Percentiles rank a stretch among this genome's conserved stretches.
These are phyloP conservation scores for Zanthoxylum bungeanum DNA, from an alignment of 345 rosid genomes.

Conservation along the genomic window DNA sequence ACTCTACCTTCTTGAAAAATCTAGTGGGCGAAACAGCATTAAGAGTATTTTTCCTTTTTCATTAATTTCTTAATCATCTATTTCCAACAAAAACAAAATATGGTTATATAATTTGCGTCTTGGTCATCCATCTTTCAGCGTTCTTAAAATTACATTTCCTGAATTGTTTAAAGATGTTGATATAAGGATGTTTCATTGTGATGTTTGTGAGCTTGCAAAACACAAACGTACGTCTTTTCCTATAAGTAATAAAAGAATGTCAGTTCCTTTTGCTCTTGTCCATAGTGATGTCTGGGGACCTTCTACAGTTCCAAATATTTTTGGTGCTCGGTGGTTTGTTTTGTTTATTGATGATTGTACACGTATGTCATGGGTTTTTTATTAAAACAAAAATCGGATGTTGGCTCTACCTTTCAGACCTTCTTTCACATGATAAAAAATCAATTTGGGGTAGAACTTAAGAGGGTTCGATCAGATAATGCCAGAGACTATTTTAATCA, in stretches of 20 bases:
- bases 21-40: neutral
- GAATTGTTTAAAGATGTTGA: too few species aligned
- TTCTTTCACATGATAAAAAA: neutral
- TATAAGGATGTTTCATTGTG: too few species aligned
- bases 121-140: too few species aligned
- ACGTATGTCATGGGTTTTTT: neutral
- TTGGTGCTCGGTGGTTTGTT: neutral
- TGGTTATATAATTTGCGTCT: too few species aligned
- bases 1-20: slow-evolving; percentile 4
- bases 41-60: neutral
- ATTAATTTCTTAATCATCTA: too few species aligned
- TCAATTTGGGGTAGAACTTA: neutral
- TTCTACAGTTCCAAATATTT: too few species aligned
- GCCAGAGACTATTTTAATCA: neutral
- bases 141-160: too few species aligned
- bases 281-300: neutral
- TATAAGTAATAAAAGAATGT: too few species aligned
- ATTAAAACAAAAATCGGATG: neutral
- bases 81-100: too few species aligned
- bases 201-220: too few species aligned
- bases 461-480: neutral
- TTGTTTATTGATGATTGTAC: neutral
- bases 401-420: neutral
- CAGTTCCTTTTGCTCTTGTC: too few species aligned
- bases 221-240: too few species aligned